Evolutionary conservation across 164 flowering plant genomes (phyloP).

Genomic region (Stephania yunnanensis): DNA sequence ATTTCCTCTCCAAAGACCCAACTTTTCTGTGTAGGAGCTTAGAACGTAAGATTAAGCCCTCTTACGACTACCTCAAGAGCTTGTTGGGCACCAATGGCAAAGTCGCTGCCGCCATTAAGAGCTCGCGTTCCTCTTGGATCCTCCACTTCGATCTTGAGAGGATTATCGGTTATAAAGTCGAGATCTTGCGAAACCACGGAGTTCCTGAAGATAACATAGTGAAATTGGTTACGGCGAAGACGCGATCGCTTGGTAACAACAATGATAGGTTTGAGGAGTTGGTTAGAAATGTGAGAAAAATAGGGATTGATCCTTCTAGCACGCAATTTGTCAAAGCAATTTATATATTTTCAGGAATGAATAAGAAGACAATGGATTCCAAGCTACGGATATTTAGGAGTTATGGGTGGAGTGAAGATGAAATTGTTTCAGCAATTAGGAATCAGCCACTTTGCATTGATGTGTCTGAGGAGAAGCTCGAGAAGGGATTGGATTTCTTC

Average conservation of each 20-base stretch:
- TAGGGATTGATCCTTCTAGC: conserved; percentile 4
- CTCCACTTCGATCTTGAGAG: background rate
- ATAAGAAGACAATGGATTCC: background rate
- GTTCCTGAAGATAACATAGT: background rate
- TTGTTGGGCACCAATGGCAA: background rate
- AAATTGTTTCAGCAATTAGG: background rate
- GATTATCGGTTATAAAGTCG: background rate
- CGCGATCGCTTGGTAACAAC: background rate
- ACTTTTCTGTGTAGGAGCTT: background rate
- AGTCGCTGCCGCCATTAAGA: background rate
- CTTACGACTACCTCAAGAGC: background rate
- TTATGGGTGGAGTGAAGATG: conserved; percentile 10
- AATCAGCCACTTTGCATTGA: conserved; percentile 3
- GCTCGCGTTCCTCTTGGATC: background rate
- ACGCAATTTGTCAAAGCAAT: background rate
- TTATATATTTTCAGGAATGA: background rate
- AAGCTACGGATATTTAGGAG: conserved; percentile 6
- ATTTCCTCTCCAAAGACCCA: background rate
- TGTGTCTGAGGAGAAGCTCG: conserved; percentile 8
- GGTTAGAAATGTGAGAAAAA: background rate
- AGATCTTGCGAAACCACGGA: background rate
- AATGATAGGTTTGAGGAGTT: background rate
- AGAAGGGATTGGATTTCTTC: conserved; percentile 1
- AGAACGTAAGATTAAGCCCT: background rate
- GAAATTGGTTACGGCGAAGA: background rate